Evolutionary conservation across 2,329 filamentous ascomycete genomes (phyloP), one percentile per base, ranked within the genome.

Genomic region (Nectriaceae sp.): DNA sequence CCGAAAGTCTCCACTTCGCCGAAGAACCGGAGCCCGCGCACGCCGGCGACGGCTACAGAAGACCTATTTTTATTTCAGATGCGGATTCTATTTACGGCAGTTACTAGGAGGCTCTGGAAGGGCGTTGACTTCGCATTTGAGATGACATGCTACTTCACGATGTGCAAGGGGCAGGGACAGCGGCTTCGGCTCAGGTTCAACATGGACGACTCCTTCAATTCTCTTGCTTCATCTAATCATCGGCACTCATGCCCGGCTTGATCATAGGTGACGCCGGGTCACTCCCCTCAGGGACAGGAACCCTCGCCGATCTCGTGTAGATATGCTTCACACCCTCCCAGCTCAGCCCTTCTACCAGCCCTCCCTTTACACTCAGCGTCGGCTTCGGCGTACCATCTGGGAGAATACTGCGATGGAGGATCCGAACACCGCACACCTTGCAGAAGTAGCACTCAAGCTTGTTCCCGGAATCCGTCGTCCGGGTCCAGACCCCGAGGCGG

Each of bases 281-380:
- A n/a, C 64, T 63, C 0, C 62, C 73, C 2, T 65, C 61, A 0
- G 76, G 74, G 5, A 79, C 69, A 24, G 66, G 61, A 11, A 79
- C 64, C 10, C 76, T 71, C 0, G 77, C 76, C 11, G 68, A 69
- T 41, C 65, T 63, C 3, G 70, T 70, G 49, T 67, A 80, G 16
- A 79, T 79, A 47, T 80, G 77, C 47, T 60, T 67, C 1, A 65
- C 73, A 0, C 57, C 60, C 2, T 65, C 56, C 64, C 73, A 73
- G 22, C 67, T 63, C 22, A 79, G 54, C 0, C 70, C 74, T 18
- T 73, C 59, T 15, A 78, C 50, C 11, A 70, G 65, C 0, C 77
- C 76, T 3, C 73, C 77, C 62, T 79, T 80, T 52, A 80, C 60
- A 18, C 67, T 73, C 8, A 78, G 49, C 0, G 67, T 72, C 0